Percentiles rank a stretch among this genome's conserved stretches.
Evolutionary conservation across 2,329 filamentous ascomycete species (phyloP).

Genomic region (Furcasterigmium sp.): DNA sequence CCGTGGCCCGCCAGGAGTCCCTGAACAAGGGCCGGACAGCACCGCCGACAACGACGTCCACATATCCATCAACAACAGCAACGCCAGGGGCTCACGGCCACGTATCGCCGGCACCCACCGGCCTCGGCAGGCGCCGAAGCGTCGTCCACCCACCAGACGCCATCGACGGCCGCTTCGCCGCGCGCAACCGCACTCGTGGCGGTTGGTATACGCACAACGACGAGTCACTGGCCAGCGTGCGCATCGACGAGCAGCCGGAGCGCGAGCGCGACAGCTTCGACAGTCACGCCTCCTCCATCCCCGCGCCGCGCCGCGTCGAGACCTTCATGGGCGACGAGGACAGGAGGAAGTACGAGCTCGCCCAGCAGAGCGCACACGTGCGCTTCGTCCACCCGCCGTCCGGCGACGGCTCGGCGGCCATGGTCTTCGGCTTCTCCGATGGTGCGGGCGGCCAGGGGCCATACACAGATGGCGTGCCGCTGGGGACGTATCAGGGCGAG

Average conservation of each 20-base stretch:
- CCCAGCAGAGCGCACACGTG: conserved; percentile 49
- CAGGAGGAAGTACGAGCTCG: conserved; percentile 65
- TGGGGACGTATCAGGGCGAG: no score
- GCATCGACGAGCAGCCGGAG: background rate
- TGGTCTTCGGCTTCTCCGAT: conserved; percentile 46
- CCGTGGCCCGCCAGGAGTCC: conserved; percentile 40
- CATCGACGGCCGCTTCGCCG: conserved; percentile 74
- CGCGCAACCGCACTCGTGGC: conserved; percentile 60
- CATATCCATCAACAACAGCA: no score
- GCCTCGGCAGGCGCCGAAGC: conserved; percentile 44
- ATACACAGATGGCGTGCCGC: no score
- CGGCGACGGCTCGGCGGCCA: no score
- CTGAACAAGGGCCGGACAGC: conserved; percentile 19
- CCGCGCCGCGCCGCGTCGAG: conserved; percentile 59
- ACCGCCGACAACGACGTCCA: conserved; percentile 18
- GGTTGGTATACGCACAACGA: conserved; percentile 62
- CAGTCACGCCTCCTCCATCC: conserved; percentile 55
- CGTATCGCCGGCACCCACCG: no score
- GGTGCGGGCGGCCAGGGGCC: no score
- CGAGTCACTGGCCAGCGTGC: conserved; percentile 1
- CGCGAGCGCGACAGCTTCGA: conserved; percentile 59
- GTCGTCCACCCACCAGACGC: conserved; percentile 67
- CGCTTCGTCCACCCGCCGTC: no score
- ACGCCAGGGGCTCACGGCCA: no score
- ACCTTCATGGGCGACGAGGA: conserved; percentile 77